Conservation (phyloP, 2,329 filamentous ascomycete genomes). For the Apiospora kogelbergensis region DNA sequence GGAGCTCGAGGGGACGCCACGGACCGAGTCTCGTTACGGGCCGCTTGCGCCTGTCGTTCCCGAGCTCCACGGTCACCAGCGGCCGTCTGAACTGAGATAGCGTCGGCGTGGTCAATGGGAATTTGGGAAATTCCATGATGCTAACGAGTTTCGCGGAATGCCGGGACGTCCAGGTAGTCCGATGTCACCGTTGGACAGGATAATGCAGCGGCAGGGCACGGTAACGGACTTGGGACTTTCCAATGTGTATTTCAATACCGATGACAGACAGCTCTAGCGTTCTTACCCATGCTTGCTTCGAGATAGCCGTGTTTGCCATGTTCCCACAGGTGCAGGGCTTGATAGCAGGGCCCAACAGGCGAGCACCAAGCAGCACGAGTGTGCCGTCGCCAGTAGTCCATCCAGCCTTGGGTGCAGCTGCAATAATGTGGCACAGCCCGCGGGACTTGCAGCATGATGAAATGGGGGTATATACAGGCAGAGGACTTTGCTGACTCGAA, state of each 20-base stretch:
- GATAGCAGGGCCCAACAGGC: background rate
- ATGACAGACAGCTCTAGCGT: too few relatives aligned
- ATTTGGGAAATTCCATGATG: background rate
- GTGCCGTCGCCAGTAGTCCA: background rate
- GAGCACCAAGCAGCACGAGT: background rate
- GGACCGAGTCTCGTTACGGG: background rate
- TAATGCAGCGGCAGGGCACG: too few relatives aligned
- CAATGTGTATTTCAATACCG: background rate
- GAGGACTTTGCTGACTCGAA: background rate
- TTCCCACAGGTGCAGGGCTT: background rate
- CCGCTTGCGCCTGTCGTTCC: background rate
- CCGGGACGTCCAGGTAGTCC: too few relatives aligned
- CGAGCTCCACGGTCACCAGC: background rate
- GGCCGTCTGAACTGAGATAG: background rate
- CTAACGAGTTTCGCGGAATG: background rate
- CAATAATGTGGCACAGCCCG: background rate
- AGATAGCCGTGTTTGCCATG: background rate
- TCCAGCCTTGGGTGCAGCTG: background rate
- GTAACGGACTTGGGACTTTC: background rate
- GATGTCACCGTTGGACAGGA: too few relatives aligned
- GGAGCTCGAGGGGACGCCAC: background rate
- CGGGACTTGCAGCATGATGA: background rate
- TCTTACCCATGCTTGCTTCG: background rate
- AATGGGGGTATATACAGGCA: slow-evolving; percentile 4
- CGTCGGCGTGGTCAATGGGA: too few relatives aligned